Conservation (phyloP, 2,329 filamentous ascomycete species). For the Nakataea oryzae region DNA sequence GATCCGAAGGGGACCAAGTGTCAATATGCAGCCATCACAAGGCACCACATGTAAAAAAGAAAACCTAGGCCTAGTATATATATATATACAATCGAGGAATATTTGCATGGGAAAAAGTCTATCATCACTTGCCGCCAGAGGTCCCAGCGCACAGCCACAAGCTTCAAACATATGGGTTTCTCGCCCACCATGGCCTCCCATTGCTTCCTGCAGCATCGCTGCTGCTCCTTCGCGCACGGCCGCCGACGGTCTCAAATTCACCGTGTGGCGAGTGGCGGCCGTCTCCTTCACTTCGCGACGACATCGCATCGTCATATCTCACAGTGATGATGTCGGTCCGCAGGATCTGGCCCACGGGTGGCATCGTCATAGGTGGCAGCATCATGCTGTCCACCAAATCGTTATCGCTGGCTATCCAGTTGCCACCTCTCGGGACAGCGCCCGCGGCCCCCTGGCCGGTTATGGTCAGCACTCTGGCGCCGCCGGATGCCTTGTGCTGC, state of each 20-base stretch:
- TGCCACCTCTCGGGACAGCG: neutral
- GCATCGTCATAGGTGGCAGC: neutral
- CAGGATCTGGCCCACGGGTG: conserved; percentile 1
- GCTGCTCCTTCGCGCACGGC: neutral
- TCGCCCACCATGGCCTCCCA: neutral
- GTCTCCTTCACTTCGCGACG: neutral
- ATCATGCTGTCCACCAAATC: neutral
- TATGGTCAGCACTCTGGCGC: neutral
- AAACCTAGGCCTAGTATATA: neutral
- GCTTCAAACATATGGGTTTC: neutral
- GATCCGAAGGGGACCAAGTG: no score
- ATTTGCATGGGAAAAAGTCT: no score
- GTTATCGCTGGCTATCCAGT: no score
- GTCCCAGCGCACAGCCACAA: neutral
- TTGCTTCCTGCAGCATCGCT: neutral
- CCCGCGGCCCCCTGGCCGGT: neutral
- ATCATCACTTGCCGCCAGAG: neutral
- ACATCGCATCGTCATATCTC: conserved; percentile 1
- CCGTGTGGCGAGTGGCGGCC: neutral
- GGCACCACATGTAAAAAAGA: no score
- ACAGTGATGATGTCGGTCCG: conserved; percentile 5
- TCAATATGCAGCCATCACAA: no score
- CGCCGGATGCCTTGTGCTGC: neutral
- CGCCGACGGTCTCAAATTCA: neutral
- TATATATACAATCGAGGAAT: no score